Conservation (phyloP, 495 filamentous ascomycete species). For the Zalerion maritima region DNA sequence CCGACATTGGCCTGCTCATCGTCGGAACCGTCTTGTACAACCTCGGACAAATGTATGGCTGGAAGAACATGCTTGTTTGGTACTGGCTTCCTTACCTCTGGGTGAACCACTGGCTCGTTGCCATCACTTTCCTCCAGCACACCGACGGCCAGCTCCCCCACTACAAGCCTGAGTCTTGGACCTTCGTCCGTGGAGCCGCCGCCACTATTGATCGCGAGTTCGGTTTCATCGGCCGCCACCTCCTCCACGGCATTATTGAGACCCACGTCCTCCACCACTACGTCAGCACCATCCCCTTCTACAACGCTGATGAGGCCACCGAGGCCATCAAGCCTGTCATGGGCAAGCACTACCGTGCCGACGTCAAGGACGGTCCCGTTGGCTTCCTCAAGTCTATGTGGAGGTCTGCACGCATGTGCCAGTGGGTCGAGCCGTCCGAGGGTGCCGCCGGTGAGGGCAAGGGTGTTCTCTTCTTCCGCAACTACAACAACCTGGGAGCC, state of each 20-base stretch:
- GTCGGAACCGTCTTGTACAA: constrained; percentile 37
- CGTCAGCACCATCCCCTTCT: constrained; percentile 74
- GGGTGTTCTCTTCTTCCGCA: constrained; percentile 57
- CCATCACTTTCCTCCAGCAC: constrained; percentile 84
- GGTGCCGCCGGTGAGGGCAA: constrained; percentile 48
- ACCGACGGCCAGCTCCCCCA: constrained; percentile 78
- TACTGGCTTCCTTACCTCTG: constrained; percentile 90
- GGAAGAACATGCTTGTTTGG: constrained; percentile 77
- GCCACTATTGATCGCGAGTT: constrained; percentile 83
- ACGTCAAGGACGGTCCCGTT: constrained; percentile 45
- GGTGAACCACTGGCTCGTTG: constrained; percentile 96
- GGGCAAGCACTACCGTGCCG: constrained; percentile 63
- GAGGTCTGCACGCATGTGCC: constrained; percentile 52
- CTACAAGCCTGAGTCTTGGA: constrained; percentile 64
- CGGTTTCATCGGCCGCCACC: constrained; percentile 71
- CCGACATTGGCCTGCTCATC: constrained; percentile 63
- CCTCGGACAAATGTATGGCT: constrained; percentile 60
- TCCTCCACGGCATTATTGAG: constrained; percentile 86
- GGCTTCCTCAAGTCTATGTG: constrained; percentile 52
- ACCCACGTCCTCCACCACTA: constrained; percentile 87
- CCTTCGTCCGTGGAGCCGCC: constrained; percentile 71
- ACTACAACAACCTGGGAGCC: constrained; percentile 60
- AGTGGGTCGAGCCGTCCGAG: constrained; percentile 58
- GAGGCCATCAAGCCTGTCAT: constrained; percentile 74
- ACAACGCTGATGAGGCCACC: constrained; percentile 78